Base-by-base conservation (phyloP, 768 basidiomycete species). In the Podaxis sp. region DNA sequence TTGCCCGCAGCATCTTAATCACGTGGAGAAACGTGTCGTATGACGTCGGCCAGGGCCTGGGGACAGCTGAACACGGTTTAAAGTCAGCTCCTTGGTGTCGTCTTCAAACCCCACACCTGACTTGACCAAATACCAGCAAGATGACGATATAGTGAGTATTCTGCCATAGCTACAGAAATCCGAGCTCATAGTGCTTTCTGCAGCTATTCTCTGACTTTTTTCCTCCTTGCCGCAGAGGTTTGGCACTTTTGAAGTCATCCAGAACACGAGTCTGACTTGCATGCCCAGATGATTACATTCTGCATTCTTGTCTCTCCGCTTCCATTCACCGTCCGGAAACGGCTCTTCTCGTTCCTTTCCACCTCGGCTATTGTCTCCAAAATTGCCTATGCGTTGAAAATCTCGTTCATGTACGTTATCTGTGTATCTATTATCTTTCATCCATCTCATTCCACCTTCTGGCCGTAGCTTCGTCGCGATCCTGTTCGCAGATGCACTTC, bases 401-500 rank as follows among this genome's bases (percentile, higher is more conserved):
- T 97, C 64, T 89, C 93, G 8, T 97, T 96, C 81, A 95, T 97
- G 92, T 92, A 62, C 51, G 85, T 75, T 56, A 52, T 70, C 74
- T 62, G 68, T 51, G 22, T 40, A 56, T 40, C 39, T 62, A 24
- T 53, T 63, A 13, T 39, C 52, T 7, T 30, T 11, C 2, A 15
- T 4, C 7, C 9, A 4, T 15, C 22, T 48, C 9, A 48, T 22
- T 24, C 52, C 5, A 9, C 12, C 30, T 22, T 19, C 22, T 17
- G 15, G 4, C 36, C 15, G 17, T 59, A 89, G 92, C 65, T 95
- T 96, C 70, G 87, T 97, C 1, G 92, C 79, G 1, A 83, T 98
- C 2, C 82, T 99, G 51, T 98, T 97, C 71, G 81, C 87, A 13
- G 96, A 99, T 68, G 95, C 96, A 30, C 79, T 97, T 38, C 95